These are phyloP conservation scores for Mortierella sp. DNA, from an alignment of 371 early-diverging fungal genomes.

Conservation along the genomic window DNA sequence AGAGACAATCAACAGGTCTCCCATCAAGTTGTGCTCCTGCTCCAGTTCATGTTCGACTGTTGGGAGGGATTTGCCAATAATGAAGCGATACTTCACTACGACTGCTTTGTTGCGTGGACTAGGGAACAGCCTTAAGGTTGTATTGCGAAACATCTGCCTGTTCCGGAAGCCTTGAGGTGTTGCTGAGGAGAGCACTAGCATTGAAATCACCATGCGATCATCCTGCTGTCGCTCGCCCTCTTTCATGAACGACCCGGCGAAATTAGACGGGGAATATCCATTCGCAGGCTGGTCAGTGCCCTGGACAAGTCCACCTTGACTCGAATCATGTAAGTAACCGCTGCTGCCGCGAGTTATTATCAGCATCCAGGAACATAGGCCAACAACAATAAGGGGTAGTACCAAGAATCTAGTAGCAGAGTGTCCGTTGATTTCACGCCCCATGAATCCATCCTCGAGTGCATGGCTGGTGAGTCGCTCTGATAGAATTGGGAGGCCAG, in stretches of 20 bases:
- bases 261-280: constrained; percentile 44
- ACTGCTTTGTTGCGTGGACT: constrained; percentile 60
- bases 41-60: constrained; percentile 57
- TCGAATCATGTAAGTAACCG: background rate
- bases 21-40: constrained; percentile 57
- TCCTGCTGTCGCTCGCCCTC: constrained; percentile 25
- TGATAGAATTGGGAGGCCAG: constrained; percentile 55
- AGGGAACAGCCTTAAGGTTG: constrained; percentile 67
- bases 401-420: constrained; percentile 63
- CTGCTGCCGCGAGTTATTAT: constrained; percentile 48
- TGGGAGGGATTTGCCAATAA: constrained; percentile 62
- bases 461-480: constrained; percentile 57
- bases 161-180: constrained; percentile 65
- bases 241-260: constrained; percentile 33
- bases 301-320: constrained; percentile 46
- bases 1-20: constrained; percentile 63
- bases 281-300: constrained; percentile 38
- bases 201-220: constrained; percentile 49
- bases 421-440: constrained; percentile 60
- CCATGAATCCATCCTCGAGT: constrained; percentile 59
- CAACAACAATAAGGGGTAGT: constrained; percentile 62
- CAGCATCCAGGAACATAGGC: constrained; percentile 56
- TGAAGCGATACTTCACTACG: constrained; percentile 63
- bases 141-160: constrained; percentile 67
- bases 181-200: constrained; percentile 70